A percentile compares a stretch with the other conserved stretches of the same genome.
Evolutionary conservation across 179 eudicot species (phyloP).

Genomic region (Camellia oleifera): DNA sequence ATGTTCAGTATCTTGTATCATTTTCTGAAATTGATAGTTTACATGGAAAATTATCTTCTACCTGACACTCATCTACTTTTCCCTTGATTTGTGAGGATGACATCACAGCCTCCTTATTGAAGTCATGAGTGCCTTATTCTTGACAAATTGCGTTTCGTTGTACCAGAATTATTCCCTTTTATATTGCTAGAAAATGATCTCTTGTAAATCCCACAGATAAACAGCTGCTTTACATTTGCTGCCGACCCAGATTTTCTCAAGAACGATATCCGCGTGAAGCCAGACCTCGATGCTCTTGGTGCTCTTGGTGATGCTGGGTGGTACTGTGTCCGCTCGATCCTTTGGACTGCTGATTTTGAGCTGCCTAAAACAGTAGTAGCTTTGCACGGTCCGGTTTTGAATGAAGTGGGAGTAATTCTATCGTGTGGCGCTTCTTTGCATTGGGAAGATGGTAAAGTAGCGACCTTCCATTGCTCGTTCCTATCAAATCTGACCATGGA

Average conservation of each 20-base stretch:
- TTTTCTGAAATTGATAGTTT: not conserved
- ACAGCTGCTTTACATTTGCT: constrained; percentile 18
- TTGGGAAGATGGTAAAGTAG: constrained; percentile 24
- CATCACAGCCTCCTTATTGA: not conserved
- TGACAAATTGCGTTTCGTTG: not conserved
- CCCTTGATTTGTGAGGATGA: not conserved
- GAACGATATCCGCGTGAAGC: constrained; percentile 21
- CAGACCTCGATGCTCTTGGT: constrained; percentile 23
- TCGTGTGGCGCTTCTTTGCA: constrained; percentile 18
- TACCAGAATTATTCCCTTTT: not conserved
- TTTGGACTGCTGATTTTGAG: constrained; percentile 17
- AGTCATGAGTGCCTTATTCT: not conserved
- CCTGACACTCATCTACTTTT: not conserved
- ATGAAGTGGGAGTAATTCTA: constrained; percentile 14
- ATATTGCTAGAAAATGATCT: not conserved
- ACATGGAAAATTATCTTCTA: not conserved
- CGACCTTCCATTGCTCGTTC: constrained; percentile 19
- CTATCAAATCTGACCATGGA: constrained; percentile 18
- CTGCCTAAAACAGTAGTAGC: constrained; percentile 18
- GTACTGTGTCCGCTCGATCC: constrained; percentile 18
- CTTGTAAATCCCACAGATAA: constrained; percentile 13
- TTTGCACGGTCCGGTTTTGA: constrained; percentile 11
- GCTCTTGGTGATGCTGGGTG: constrained; percentile 24
- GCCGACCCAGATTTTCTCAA: constrained; percentile 15
- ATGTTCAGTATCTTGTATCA: not conserved